phyloP scores from a whole-genome alignment of 2,329 filamentous ascomycete species.

The Rosellinia necatrix region DNA sequence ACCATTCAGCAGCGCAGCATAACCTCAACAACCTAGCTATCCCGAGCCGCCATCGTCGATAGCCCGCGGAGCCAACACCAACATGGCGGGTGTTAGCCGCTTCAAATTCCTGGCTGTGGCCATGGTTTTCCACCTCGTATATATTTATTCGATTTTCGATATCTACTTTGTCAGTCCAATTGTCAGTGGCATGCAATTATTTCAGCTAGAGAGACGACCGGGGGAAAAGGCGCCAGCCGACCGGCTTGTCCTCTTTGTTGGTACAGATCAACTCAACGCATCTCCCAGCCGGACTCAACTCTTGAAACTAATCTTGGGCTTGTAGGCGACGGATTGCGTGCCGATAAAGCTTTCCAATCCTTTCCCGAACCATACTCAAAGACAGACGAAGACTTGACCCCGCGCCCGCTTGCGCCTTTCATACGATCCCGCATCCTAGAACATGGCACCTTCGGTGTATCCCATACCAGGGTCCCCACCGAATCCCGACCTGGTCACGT shows the following conservation, averaged over 20 bases:
- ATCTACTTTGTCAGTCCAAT: conserved; percentile 99
- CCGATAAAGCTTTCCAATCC: conserved; percentile 96
- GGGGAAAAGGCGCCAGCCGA: conserved; percentile 77
- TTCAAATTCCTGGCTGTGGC: conserved; percentile 86
- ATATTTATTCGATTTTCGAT: conserved; percentile 95
- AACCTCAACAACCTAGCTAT: background rate
- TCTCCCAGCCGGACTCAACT: background rate
- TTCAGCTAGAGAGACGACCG: conserved; percentile 66
- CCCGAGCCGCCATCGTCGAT: conserved; percentile 3
- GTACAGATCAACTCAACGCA: conserved; percentile 51
- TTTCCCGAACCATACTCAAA: conserved; percentile 84
- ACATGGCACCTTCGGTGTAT: conserved; percentile 94
- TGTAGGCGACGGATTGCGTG: conserved; percentile 84
- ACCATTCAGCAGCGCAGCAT: background rate
- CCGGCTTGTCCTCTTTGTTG: conserved; percentile 90
- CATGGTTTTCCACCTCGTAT: conserved; percentile 89
- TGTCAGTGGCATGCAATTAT: conserved; percentile 90
- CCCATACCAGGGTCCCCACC: conserved; percentile 94
- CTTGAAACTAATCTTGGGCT: conserved; percentile 20
- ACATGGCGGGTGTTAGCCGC: conserved; percentile 65
- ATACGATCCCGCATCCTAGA: conserved; percentile 85
- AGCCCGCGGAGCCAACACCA: conserved; percentile 14
- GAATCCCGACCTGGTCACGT: conserved; percentile 97
- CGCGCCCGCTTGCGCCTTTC: conserved; percentile 86
- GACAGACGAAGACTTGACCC: conserved; percentile 66